Evolutionary conservation across 768 basidiomycete species (phyloP).

Genomic region (Auricularia sp.): DNA sequence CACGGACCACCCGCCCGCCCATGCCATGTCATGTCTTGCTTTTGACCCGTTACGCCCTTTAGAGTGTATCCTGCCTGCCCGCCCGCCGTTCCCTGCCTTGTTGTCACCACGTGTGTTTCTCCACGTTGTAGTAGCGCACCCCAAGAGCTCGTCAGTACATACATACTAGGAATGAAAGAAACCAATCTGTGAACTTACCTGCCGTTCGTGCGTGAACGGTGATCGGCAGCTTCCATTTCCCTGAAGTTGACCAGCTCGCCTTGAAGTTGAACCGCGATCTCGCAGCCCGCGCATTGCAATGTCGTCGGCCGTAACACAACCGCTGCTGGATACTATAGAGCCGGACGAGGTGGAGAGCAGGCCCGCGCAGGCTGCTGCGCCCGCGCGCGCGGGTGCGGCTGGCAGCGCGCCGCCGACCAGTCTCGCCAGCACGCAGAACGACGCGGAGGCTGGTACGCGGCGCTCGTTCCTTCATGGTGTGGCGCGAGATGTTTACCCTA

Average conservation of each 20-base stretch:
- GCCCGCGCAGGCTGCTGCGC: conserved; percentile 15
- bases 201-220: background rate
- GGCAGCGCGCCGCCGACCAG: conserved; percentile 34
- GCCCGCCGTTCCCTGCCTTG: background rate
- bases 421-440: conserved; percentile 47
- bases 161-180: background rate
- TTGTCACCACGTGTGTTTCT: background rate
- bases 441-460: conserved; percentile 67
- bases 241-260: background rate
- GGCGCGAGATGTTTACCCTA: conserved; percentile 1
- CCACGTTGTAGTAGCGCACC: background rate
- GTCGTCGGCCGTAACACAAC: conserved; percentile 42
- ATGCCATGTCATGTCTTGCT: no score
- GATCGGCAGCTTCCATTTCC: background rate
- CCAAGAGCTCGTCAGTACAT: background rate
- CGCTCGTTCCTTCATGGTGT: background rate
- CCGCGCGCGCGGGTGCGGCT: conserved; percentile 36
- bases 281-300: background rate
- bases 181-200: background rate
- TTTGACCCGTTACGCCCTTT: no score
- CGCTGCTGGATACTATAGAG: conserved; percentile 72
- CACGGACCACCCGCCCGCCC: no score
- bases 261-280: background rate
- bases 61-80: background rate
- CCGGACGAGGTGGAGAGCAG: conserved; percentile 55